Conservation (phyloP, 495 filamentous ascomycete genomes). For the Cudoniella acicularis region DNA sequence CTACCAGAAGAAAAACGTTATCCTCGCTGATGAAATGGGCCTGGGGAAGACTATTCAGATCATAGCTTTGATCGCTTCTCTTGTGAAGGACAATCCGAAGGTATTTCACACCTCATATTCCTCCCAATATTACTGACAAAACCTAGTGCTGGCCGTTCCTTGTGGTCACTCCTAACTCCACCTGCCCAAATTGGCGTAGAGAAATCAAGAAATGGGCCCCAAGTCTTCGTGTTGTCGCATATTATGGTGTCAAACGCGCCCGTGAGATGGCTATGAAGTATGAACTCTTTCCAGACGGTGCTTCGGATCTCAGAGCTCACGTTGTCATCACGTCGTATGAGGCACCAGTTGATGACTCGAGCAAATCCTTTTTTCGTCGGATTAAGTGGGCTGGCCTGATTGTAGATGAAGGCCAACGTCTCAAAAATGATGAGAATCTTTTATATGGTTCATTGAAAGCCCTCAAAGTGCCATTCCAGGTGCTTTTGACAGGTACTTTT, state of each 20-base stretch:
- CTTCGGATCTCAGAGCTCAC: slow-evolving; percentile 66
- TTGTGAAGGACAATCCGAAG: slow-evolving; percentile 67
- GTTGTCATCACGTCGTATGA: slow-evolving; percentile 95
- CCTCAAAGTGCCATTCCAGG: slow-evolving; percentile 72
- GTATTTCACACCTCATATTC: neutral
- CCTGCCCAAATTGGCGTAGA: slow-evolving; percentile 93
- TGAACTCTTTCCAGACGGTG: slow-evolving; percentile 71
- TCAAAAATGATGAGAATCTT: slow-evolving; percentile 87
- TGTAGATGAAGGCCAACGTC: slow-evolving; percentile 92
- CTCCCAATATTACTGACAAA: slow-evolving; percentile 7
- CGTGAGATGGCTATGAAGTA: slow-evolving; percentile 68
- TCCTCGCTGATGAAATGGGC: slow-evolving; percentile 98
- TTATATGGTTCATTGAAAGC: slow-evolving; percentile 70
- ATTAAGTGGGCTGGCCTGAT: slow-evolving; percentile 85
- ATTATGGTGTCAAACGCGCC: slow-evolving; percentile 70
- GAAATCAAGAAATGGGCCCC: slow-evolving; percentile 96
- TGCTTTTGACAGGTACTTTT: slow-evolving; percentile 69
- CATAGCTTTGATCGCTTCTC: slow-evolving; percentile 72
- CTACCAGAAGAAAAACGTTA: slow-evolving; percentile 74
- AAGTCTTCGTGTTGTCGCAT: slow-evolving; percentile 79
- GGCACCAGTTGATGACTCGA: slow-evolving; percentile 66
- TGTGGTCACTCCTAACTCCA: slow-evolving; percentile 89
- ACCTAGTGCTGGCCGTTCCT: slow-evolving; percentile 81
- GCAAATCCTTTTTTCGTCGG: slow-evolving; percentile 54
- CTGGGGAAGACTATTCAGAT: slow-evolving; percentile 97